Evolutionary conservation across 2,329 filamentous ascomycete genomes (phyloP), one percentile per base, ranked within the genome.

Genomic region (Talaromyces amestolkiae): DNA sequence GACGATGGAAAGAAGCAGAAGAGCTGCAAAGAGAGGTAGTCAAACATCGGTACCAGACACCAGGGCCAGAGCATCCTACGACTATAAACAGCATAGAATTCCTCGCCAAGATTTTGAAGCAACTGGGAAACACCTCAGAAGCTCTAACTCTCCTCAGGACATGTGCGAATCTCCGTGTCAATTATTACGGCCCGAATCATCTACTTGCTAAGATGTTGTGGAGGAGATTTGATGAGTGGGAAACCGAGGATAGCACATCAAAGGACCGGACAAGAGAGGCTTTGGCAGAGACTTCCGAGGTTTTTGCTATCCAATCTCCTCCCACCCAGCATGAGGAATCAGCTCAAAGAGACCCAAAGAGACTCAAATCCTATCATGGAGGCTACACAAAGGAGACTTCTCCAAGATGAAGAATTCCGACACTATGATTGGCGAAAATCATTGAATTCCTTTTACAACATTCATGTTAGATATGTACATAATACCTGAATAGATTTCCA

Each of bases 31-130:
- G 39, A 58, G 68, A 54, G 24, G 66, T 68, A 39, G 35, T 70
- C 41, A 65, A 72, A 54, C 65, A 31, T 31, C 27, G 27, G 27
- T 31, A 31, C 27, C 56, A 49, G 59, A 43, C 65, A 54, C 64
- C 69, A 10, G 69, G 70, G 3, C n/a, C 19, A 37, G 43, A 65
- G 11, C 15, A 65, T 61, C n/a, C 19, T 9, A 15, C 9, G 3
- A 64, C 61, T 13, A 17, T 59, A 6, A 17, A 8, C 11, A 58
- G 15, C 51, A 64, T 6, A 31, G 27, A 31, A 31, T 31, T 31
- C 27, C 41, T 45, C 41, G 41, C 5, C 41, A 9, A 10, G n/a
- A 10, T 45, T 13, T 43, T 43, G 39, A 19, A 9, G 19, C 15
- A 19, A 45, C 17, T 45, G 41, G 41, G 41, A 10, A 45, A 45